These are phyloP conservation scores for Colletotrichum lini DNA, from an alignment of 2,329 filamentous ascomycete species.

Conservation along the genomic window DNA sequence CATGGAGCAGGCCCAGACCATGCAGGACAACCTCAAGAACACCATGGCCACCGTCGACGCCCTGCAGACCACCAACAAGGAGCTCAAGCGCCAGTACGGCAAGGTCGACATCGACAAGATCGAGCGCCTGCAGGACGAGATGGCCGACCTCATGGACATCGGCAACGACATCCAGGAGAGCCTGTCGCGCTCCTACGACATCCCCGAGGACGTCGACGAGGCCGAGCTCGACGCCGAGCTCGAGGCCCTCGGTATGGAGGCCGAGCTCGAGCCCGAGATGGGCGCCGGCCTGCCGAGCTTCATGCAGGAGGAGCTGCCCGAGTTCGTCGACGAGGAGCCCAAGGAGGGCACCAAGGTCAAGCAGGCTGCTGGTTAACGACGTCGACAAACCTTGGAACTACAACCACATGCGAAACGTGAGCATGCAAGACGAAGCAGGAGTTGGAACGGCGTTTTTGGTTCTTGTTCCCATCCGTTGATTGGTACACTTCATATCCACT, in stretches of 20 bases:
- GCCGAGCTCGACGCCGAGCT: slow-evolving; percentile 95
- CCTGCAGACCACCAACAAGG: slow-evolving; percentile 97
- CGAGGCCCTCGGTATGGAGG: slow-evolving; percentile 93
- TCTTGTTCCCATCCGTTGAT: no score
- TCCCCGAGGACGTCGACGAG: slow-evolving; percentile 98
- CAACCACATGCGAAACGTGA: no score
- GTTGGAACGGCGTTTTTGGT: no score
- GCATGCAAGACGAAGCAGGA: no score
- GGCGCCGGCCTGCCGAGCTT: slow-evolving; percentile 81
- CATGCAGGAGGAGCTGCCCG: slow-evolving; percentile 88
- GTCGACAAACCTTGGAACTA: no score
- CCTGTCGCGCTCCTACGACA: slow-evolving; percentile 89
- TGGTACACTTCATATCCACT: no score
- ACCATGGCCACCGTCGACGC: slow-evolving; percentile 98
- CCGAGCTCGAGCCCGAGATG: slow-evolving; percentile 84
- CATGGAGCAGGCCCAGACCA: slow-evolving; percentile 98
- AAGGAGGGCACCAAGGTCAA: slow-evolving; percentile 82
- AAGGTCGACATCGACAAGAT: slow-evolving; percentile 99
- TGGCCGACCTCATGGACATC: slow-evolving; percentile 97
- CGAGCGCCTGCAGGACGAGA: slow-evolving; percentile 97
- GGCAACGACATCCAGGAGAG: slow-evolving; percentile 99
- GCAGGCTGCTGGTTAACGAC: slow-evolving; percentile 75
- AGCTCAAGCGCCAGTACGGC: slow-evolving; percentile 92
- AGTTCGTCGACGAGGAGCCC: slow-evolving; percentile 95
- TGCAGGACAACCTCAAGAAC: slow-evolving; percentile 99